These are phyloP conservation scores for Elongisporangium anandrum DNA, from an alignment of 352 stramenopile species.

Conservation along the genomic window DNA sequence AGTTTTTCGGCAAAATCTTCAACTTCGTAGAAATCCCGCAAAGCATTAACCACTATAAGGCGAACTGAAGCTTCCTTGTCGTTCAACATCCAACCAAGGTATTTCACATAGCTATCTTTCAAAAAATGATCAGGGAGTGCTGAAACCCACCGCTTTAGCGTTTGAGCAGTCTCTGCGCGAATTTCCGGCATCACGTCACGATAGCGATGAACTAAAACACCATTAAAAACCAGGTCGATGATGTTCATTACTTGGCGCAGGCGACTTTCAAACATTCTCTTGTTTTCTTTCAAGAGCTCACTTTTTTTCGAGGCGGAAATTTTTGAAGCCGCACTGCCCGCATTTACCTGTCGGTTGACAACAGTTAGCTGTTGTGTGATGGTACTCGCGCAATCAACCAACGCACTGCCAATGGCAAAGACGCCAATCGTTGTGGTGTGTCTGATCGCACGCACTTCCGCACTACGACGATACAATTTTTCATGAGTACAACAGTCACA, in stretches of 20 bases:
- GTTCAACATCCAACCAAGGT: slow-evolving; percentile 93
- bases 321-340: slow-evolving; percentile 27
- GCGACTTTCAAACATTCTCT: slow-evolving; percentile 58
- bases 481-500: not conserved
- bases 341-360: slow-evolving; percentile 66
- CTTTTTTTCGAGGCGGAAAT: slow-evolving; percentile 31
- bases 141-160: slow-evolving; percentile 82
- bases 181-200: slow-evolving; percentile 93
- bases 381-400: slow-evolving; percentile 46
- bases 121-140: slow-evolving; percentile 89
- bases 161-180: slow-evolving; percentile 73
- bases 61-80: slow-evolving; percentile 88
- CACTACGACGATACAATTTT: slow-evolving; percentile 30
- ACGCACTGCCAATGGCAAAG: slow-evolving; percentile 57
- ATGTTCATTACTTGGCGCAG: slow-evolving; percentile 50
- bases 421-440: slow-evolving; percentile 74
- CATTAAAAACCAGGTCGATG: slow-evolving; percentile 69
- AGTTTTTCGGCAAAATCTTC: slow-evolving; percentile 59
- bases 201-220: slow-evolving; percentile 79
- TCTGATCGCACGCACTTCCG: slow-evolving; percentile 77
- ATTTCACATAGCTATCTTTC: slow-evolving; percentile 94
- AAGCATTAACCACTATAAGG: slow-evolving; percentile 70
- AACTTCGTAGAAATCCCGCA: slow-evolving; percentile 82
- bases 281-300: slow-evolving; percentile 62
- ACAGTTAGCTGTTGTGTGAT: slow-evolving; percentile 64